phyloP scores from a whole-genome alignment of 176 grass and related monocot species.

The barley (Hordeum vulgare) region DNA sequence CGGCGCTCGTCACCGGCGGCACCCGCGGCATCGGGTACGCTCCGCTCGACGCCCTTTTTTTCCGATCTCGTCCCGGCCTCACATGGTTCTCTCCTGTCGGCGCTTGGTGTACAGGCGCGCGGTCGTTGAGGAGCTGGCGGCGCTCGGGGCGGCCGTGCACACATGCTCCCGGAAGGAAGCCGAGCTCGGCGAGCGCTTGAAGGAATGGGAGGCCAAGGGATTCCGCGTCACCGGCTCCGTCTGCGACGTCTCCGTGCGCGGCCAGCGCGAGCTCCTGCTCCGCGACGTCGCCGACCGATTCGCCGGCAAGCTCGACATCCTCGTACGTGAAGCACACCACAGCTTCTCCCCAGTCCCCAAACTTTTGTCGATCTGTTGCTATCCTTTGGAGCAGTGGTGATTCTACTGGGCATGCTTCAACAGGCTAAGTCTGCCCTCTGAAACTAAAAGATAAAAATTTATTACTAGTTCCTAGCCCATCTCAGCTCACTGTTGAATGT shows the following conservation, averaged over 20 bases:
- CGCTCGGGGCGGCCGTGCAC: slow-evolving; percentile 1
- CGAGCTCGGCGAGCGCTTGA: slow-evolving; percentile 1
- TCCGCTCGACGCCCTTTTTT: background rate
- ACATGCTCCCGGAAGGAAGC: background rate
- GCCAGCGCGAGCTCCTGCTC: slow-evolving; percentile 1
- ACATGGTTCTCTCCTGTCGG: background rate
- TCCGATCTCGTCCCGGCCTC: background rate
- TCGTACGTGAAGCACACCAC: background rate
- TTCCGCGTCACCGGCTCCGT: background rate
- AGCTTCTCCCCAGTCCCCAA: background rate
- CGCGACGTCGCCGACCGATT: background rate
- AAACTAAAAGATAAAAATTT: too few species aligned
- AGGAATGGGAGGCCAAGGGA: slow-evolving; percentile 7
- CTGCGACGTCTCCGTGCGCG: slow-evolving; percentile 15
- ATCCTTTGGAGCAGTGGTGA: too few species aligned
- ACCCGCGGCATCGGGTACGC: slow-evolving; percentile 4
- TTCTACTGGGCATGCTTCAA: too few species aligned
- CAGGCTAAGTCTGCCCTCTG: too few species aligned
- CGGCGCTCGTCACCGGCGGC: slow-evolving; percentile 4
- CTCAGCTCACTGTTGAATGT: too few species aligned
- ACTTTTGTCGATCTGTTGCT: background rate
- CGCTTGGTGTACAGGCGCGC: background rate
- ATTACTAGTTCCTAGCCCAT: too few species aligned
- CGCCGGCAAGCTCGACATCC: slow-evolving; percentile 3
- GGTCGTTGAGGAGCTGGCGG: background rate